A percentile compares a stretch with the other conserved stretches of the same genome.
phyloP scores from a whole-genome alignment of 306 rosid species.

The Sesbania bispinosa region DNA sequence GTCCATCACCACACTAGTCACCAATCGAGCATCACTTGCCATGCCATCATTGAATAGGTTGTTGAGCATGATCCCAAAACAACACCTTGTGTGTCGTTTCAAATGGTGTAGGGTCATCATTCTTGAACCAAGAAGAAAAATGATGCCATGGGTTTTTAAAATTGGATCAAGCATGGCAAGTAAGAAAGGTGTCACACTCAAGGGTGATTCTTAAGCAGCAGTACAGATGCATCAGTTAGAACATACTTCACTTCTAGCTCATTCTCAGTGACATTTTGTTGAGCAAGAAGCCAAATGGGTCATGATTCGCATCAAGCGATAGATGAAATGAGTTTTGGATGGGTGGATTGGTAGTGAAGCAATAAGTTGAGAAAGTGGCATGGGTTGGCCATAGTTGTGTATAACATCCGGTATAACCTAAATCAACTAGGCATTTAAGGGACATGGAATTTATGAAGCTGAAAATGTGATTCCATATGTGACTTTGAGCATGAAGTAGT shows the following conservation, averaged over 20 bases:
- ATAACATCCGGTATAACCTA: slow-evolving; percentile 22
- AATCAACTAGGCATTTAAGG: slow-evolving; percentile 18
- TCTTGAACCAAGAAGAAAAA: slow-evolving; percentile 6
- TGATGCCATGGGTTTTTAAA: background rate
- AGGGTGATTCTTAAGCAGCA: background rate
- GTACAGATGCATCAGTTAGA: background rate
- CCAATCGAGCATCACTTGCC: background rate
- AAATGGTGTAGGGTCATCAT: background rate
- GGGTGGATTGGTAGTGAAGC: slow-evolving; percentile 14
- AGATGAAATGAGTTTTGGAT: background rate
- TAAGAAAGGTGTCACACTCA: background rate
- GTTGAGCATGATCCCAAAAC: background rate
- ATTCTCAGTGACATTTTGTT: background rate
- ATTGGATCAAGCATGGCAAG: background rate
- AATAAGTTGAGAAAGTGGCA: slow-evolving; percentile 23
- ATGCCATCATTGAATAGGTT: background rate
- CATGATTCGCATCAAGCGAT: slow-evolving; percentile 21
- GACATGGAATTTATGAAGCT: slow-evolving; percentile 20
- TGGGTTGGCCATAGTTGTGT: slow-evolving; percentile 25
- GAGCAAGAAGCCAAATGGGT: slow-evolving; percentile 11
- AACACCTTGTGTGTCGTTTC: background rate
- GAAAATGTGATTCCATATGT: slow-evolving; percentile 21
- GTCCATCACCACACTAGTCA: background rate
- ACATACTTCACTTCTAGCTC: background rate
- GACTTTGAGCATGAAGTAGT: slow-evolving; percentile 10